Base-by-base conservation (phyloP, 2,329 filamentous ascomycete species). In the Xylariaceae sp. region DNA sequence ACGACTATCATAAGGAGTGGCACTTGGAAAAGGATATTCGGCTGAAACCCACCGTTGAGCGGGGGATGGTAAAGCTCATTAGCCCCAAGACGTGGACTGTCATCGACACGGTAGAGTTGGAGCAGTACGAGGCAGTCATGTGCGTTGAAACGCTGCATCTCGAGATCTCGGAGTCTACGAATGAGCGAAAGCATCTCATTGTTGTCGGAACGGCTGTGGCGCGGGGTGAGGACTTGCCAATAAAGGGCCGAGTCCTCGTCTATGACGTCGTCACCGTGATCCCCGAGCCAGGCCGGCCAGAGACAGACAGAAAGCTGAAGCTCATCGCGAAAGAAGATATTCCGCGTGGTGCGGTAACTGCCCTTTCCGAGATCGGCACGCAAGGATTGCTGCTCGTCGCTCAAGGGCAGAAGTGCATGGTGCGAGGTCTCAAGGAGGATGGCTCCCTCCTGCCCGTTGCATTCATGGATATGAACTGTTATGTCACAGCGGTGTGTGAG, bases 361-460 rank as follows among this genome's bases (percentile, higher is more conserved):
- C 87, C 0, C 63, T 98, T 9, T 88, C 84, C 1, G 83, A 85
- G 47, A 83, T 94, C 38, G 90, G 86, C 29, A 88, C 82, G 0
- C 88, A 92, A 62, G 92, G 85, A 1, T 88, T 90, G 50, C 80
- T 94, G 72, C 81, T 92, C 46, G 85, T 85, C 28, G 88, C 89
- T 0, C 92, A 98, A 59, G 92, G 92, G 1, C 89, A 96, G 56
- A 98, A 98, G 64, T 90, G 88, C 60, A 94, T 98, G 85, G 88
- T 98, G 1, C 76, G 92, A 43, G 92, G 92, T 28, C 73, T 98
- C 3, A 96, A 96, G 60, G 92, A 98, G 61, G 92, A 98, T 58
- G 88, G 89, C 1, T 88, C 85, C 1, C 74, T 97, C 36, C 71
- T 97, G 1, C 92, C 92, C 0, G 90, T 98, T 3, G 92, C 92